Evolutionary conservation across 2,329 filamentous ascomycete species (phyloP).

Genomic region (Beauveria bassiana): DNA sequence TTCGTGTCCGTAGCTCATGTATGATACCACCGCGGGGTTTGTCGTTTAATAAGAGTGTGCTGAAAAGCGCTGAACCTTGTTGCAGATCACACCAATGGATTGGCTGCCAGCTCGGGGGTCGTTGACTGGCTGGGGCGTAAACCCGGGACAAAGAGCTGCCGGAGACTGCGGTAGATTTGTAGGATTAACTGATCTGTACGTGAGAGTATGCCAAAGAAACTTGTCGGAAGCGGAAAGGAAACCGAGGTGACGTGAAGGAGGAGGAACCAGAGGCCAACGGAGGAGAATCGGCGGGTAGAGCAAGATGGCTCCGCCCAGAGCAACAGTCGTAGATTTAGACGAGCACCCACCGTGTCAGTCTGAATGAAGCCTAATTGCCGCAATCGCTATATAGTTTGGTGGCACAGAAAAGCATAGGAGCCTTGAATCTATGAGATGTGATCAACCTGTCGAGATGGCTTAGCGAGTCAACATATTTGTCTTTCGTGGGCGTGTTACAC

Average conservation of each 20-base stretch:
- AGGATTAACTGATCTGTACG: background rate
- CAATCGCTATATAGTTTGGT: background rate
- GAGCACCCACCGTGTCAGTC: background rate
- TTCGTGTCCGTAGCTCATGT: background rate
- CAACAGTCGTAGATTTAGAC: constrained; percentile 5
- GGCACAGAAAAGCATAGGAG: background rate
- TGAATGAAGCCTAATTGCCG: background rate
- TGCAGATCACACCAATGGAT: constrained; percentile 1
- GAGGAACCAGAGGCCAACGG: constrained; percentile 1
- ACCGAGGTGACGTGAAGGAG: constrained; percentile 3
- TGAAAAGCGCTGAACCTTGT: background rate
- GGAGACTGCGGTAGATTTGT: background rate
- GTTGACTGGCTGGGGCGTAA: background rate
- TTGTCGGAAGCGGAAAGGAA: constrained; percentile 1
- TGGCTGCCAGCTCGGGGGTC: background rate
- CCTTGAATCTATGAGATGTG: background rate
- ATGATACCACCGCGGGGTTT: background rate
- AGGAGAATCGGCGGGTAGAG: constrained; percentile 3
- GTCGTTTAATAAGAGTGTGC: background rate
- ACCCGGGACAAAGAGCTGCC: background rate
- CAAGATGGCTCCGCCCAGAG: constrained; percentile 8
- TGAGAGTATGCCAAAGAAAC: background rate
- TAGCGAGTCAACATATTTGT: background rate
- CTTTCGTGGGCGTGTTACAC: background rate
- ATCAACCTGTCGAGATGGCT: background rate